phyloP scores from a whole-genome alignment of 225 moss, liverwort and hornwort species.

The Sphagnum contortum region DNA sequence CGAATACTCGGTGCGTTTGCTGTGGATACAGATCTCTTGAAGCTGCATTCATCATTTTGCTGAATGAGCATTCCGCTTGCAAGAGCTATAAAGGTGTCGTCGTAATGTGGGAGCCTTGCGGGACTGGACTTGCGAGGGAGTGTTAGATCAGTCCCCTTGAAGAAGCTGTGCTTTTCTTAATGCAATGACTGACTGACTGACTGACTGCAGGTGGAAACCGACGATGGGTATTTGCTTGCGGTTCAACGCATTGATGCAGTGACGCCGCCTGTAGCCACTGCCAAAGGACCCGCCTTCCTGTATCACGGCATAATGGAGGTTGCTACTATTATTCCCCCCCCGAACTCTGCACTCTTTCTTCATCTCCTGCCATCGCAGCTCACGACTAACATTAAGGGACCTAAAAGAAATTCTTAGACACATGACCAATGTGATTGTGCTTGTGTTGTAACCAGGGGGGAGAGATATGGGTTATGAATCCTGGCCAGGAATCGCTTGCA shows the following conservation, averaged over 20 bases:
- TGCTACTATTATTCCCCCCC: not conserved
- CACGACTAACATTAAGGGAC: not conserved
- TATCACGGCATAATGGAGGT: conserved; percentile 84
- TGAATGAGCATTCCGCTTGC: too few species aligned
- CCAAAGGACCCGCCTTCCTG: conserved; percentile 61
- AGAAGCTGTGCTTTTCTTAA: not conserved
- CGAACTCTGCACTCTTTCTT: not conserved
- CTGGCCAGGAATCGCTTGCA: conserved; percentile 45
- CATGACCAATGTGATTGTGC: not conserved
- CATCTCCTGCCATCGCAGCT: too few species aligned
- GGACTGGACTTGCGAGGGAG: not conserved
- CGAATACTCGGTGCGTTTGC: conserved; percentile 45
- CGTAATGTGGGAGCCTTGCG: too few species aligned
- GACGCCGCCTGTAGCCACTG: not conserved
- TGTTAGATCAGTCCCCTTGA: not conserved
- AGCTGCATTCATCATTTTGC: too few species aligned
- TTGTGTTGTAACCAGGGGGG: conserved; percentile 42
- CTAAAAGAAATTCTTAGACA: not conserved
- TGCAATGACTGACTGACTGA: not conserved
- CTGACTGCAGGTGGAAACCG: conserved; percentile 55
- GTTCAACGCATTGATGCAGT: conserved; percentile 41
- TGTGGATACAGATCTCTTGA: too few species aligned
- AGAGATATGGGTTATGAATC: conserved; percentile 63
- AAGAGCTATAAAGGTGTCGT: too few species aligned
- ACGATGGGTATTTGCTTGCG: conserved; percentile 75